Evolutionary conservation across 805 yeast species (phyloP), one percentile per base, ranked within the genome.

Genomic region (Debaryomyces hansenii): DNA sequence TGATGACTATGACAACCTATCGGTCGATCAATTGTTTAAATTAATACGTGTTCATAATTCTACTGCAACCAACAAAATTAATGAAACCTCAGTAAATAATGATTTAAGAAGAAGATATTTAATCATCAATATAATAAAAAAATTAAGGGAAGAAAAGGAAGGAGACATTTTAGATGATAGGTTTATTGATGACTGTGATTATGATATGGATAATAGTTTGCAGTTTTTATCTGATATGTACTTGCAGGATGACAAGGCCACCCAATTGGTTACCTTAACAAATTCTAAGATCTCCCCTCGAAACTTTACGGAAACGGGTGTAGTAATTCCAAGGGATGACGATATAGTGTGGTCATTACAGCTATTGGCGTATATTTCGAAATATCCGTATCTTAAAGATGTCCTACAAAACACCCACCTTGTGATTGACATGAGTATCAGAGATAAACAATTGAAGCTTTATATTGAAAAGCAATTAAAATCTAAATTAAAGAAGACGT

Each of bases 341-440:
- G 99, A 92, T 60, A 88, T 92, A 14, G 84, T 90, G 32, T 90
- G 97, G 96, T 86, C 96, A 4, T 72, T 92, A 44, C 98, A 92
- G 64, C 75, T 94, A 16, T 66, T 94, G 42, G 98, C 98, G 11
- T 92, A 90, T 64, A 88, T 91, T 36, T 90, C 97, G 4, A 92
- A 92, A 65, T 92, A 94, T 59, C 84, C 97, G 0, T 78, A 82
- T 50, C 70, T 91, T 63, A 87, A 91, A 57, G 84, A 82, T 33
- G 76, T 75, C 40, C 70, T 92, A 48, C 95, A 90, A 54, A 79
- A 78, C 43, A 84, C 96, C 2, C 86, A 87, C 63, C 68, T 90
- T 40, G 83, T 90, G 7, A 85, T 87, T 11, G 80, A 83, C 24
- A 71, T 92, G 65, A 70, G 76, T 50, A 71, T 71, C 35, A 55